Evolutionary conservation across 139 green algal species (phyloP), one percentile per base, ranked within the genome.

Genomic region (Chlamydomonas sp.): DNA sequence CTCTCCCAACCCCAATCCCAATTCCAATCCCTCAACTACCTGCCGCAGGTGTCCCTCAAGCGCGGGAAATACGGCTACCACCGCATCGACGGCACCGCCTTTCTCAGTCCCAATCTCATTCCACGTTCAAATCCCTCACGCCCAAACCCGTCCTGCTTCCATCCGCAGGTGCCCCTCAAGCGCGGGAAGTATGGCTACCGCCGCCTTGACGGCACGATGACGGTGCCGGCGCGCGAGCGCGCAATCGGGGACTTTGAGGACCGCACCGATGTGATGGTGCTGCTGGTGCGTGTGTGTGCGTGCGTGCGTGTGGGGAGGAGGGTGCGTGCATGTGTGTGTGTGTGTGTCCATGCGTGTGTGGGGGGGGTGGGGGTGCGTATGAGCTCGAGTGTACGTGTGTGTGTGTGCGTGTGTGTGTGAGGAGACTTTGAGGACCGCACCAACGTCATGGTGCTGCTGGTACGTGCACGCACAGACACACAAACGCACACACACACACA

Each of bases 181-280:
- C 26, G 30, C 24, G 24, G 24, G 6, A 20, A 36, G 22, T 64
- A 26, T 10, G 30, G 26, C 26, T 26, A 10, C 24, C 67, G 78
- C 5, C 77, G 92, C 22, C 74, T 98, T 30, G 92, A 97, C 61
- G 92, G 92, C 65, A 92, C 76, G 30, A 92, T 95, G 87, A 85
- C 48, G 22, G 70, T 92, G 24, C 48, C 83, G 3, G 38, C 74
- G 4, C 76, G 91, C 6, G 88, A 94, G 66, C 24, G 47, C 0
- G 87, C 90, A 13, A 88, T 97, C 35, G 34, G 70, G 3, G 84
- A 92, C 62, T 97, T 97, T 79, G 75, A 85, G 39, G 35, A 48
- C 13, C 35, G 70, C 28, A 31, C 65, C 2, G 76, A 89, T 6
- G 78, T 90, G 38, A 49, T 75, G 26, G 73, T 90, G 37, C 62